These are phyloP conservation scores for Wallacemonas sp. DNA, from an alignment of 208 protist species.

Conservation along the genomic window DNA sequence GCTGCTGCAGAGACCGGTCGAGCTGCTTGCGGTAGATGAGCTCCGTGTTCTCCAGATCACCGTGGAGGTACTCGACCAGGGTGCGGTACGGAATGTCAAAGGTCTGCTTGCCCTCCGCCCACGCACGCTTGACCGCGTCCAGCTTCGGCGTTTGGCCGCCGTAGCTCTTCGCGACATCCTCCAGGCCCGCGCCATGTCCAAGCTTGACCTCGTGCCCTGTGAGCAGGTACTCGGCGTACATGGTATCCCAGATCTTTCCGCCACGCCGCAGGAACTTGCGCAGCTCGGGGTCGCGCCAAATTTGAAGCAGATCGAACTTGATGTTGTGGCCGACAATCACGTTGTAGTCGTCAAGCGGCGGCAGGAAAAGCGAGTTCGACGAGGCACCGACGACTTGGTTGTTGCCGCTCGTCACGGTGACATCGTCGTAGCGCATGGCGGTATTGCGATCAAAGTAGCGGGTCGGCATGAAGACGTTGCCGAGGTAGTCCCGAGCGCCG, in stretches of 20 bases:
- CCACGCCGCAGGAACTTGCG: conserved; percentile 80
- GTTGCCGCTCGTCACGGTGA: conserved; percentile 54
- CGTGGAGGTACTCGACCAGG: conserved; percentile 87
- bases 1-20: conserved; percentile 74
- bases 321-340: conserved; percentile 94
- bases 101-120: conserved; percentile 90
- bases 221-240: conserved; percentile 93
- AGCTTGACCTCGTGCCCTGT: conserved; percentile 88
- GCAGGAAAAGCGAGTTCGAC: conserved; percentile 82
- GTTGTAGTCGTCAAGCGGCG: conserved; percentile 88
- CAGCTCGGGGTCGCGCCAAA: conserved; percentile 88
- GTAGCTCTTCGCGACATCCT: conserved; percentile 91
- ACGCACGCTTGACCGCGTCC: conserved; percentile 90
- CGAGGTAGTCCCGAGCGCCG: conserved; percentile 85
- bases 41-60: conserved; percentile 92
- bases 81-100: conserved; percentile 86
- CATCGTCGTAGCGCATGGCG: conserved; percentile 81
- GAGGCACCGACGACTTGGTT: conserved; percentile 81
- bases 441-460: conserved; percentile 84
- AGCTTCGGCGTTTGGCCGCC: conserved; percentile 88
- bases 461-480: conserved; percentile 85
- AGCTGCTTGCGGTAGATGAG: conserved; percentile 93
- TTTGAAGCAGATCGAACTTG: conserved; percentile 93
- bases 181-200: conserved; percentile 79
- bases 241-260: conserved; percentile 93